Evolutionary conservation across 2,329 filamentous ascomycete species (phyloP).

Genomic region (Aspergillus aculeatus): DNA sequence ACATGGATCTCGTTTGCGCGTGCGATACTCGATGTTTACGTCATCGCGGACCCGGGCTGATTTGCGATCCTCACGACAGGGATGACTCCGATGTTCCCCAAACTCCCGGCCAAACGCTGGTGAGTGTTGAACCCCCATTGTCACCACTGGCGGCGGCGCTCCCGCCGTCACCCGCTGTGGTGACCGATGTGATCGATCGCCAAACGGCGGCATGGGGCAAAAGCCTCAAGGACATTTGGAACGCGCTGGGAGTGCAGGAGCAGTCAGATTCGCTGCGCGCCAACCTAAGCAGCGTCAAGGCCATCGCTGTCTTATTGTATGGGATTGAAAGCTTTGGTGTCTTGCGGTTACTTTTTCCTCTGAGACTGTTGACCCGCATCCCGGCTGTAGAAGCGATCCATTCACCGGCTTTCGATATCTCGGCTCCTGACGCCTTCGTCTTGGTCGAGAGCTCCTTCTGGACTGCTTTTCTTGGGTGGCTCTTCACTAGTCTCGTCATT

Average conservation of each 20-base stretch:
- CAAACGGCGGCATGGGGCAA: slow-evolving; percentile 45
- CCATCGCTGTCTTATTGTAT: slow-evolving; percentile 67
- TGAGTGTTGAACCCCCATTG: slow-evolving; percentile 12
- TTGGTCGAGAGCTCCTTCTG: slow-evolving; percentile 78
- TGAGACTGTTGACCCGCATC: slow-evolving; percentile 70
- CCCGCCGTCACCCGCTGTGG: slow-evolving; percentile 44
- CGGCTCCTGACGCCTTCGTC: slow-evolving; percentile 76
- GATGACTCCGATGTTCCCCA: slow-evolving; percentile 18
- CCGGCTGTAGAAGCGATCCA: slow-evolving; percentile 60
- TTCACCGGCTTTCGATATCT: slow-evolving; percentile 60
- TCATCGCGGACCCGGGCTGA: background rate
- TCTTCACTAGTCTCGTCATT: slow-evolving; percentile 66
- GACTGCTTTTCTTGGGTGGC: slow-evolving; percentile 76
- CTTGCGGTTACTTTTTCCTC: slow-evolving; percentile 67
- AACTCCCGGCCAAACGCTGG: slow-evolving; percentile 18
- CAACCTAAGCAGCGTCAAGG: slow-evolving; percentile 66
- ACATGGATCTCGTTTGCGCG: background rate
- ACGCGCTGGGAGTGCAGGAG: slow-evolving; percentile 37
- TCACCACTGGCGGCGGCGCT: slow-evolving; percentile 14
- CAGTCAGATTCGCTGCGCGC: slow-evolving; percentile 64
- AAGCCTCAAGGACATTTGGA: slow-evolving; percentile 36
- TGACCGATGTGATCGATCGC: slow-evolving; percentile 72
- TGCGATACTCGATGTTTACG: background rate
- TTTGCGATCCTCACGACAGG: slow-evolving; percentile 2
- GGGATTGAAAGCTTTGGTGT: slow-evolving; percentile 70